Conservation (phyloP, 768 basidiomycete genomes). For the Phaeolepiota aurea region DNA sequence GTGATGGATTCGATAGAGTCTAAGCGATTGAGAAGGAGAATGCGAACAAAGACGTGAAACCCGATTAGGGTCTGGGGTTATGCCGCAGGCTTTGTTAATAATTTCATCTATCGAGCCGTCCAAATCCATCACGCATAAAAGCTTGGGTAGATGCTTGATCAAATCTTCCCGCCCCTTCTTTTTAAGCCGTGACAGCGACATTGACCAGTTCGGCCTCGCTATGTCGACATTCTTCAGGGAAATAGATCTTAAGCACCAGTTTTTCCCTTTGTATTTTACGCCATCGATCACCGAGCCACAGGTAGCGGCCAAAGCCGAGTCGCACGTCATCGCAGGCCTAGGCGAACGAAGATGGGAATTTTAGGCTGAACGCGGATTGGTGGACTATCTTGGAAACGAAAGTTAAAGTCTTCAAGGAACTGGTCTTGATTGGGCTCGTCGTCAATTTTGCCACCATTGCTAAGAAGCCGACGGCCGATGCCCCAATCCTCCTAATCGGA, state of each 20-base stretch:
- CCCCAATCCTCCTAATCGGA: conserved; percentile 10
- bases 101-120: background rate
- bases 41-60: background rate
- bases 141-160: background rate
- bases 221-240: background rate
- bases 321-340: background rate
- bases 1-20: background rate
- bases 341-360: background rate
- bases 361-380: background rate
- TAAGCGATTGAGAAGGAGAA: background rate
- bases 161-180: background rate
- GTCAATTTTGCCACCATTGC: background rate
- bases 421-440: background rate
- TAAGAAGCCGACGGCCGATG: background rate
- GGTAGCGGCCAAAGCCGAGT: background rate
- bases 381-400: background rate
- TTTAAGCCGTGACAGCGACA: background rate
- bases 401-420: background rate
- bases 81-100: background rate
- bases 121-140: background rate
- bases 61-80: background rate
- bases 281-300: background rate
- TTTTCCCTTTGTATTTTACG: background rate
- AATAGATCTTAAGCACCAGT: background rate
- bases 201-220: background rate